These are phyloP conservation scores for Gliomastix tumulicola DNA, from an alignment of 2,329 filamentous ascomycete species.

Conservation along the genomic window DNA sequence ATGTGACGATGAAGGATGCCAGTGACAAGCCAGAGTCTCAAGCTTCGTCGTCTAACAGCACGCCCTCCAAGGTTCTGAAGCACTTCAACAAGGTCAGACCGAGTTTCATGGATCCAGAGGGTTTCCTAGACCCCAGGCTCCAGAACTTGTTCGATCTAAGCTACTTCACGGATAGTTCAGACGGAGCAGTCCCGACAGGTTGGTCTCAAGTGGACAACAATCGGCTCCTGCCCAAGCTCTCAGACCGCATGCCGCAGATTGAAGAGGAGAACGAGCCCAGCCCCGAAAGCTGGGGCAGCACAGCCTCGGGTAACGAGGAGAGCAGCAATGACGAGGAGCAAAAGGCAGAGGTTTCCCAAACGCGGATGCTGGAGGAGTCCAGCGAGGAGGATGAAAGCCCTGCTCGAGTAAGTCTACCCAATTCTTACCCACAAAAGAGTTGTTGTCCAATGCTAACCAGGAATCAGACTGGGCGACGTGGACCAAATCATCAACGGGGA, in stretches of 20 bases:
- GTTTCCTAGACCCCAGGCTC: constrained; percentile 54
- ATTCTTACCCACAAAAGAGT: no score
- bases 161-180: constrained; percentile 48
- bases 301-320: constrained; percentile 41
- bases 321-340: constrained; percentile 43
- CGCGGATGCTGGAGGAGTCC: constrained; percentile 53
- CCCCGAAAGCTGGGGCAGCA: constrained; percentile 38
- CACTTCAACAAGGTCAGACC: constrained; percentile 43
- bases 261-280: constrained; percentile 35
- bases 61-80: constrained; percentile 25
- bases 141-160: constrained; percentile 73
- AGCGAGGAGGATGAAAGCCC: constrained; percentile 43
- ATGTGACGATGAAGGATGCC: constrained; percentile 75
- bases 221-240: constrained; percentile 47
- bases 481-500: constrained; percentile 25
- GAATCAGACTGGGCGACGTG: no score
- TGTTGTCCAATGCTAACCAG: no score
- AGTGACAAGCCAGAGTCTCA: constrained; percentile 25
- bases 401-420: constrained; percentile 6
- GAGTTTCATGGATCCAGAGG: constrained; percentile 43
- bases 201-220: constrained; percentile 55
- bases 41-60: constrained; percentile 8
- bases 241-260: constrained; percentile 37
- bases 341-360: constrained; percentile 24
- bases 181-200: constrained; percentile 60